Evolutionary conservation across 129 eudicot species (phyloP).

Genomic region (Pittosporum tobira): DNA sequence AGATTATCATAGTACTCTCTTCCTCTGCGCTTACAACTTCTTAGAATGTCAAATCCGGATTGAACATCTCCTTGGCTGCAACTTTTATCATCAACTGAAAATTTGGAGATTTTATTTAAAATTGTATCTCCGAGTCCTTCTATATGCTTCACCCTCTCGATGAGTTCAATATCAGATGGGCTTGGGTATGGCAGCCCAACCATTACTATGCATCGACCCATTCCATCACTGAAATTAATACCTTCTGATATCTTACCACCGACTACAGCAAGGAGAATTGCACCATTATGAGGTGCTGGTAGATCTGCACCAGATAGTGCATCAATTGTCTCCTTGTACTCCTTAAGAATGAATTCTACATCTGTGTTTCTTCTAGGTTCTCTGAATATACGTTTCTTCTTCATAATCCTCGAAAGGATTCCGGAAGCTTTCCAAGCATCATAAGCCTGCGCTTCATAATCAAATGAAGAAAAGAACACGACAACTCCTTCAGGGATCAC

Average conservation of each 20-base stretch:
- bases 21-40: constrained; percentile 81
- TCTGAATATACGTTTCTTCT: constrained; percentile 68
- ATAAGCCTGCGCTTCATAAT: constrained; percentile 65
- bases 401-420: constrained; percentile 55
- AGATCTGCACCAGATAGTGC: constrained; percentile 16
- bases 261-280: constrained; percentile 81
- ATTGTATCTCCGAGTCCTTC: constrained; percentile 52
- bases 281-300: constrained; percentile 43
- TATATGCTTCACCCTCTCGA: constrained; percentile 82
- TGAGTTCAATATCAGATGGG: constrained; percentile 84
- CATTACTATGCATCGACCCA: constrained; percentile 96
- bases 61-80: constrained; percentile 42
- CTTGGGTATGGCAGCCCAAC: constrained; percentile 96
- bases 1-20: constrained; percentile 92
- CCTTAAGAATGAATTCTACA: constrained; percentile 60
- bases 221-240: constrained; percentile 88
- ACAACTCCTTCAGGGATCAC: constrained; percentile 81
- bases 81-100: constrained; percentile 8
- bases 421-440: constrained; percentile 75
- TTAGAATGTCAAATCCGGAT: constrained; percentile 65
- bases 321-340: constrained; percentile 72
- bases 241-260: constrained; percentile 99
- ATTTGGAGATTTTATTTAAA: background rate
- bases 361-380: constrained; percentile 85
- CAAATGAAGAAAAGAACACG: constrained; percentile 88